Conservation (phyloP, 2,329 filamentous ascomycete species). For the Thielaviopsis cerberus region DNA sequence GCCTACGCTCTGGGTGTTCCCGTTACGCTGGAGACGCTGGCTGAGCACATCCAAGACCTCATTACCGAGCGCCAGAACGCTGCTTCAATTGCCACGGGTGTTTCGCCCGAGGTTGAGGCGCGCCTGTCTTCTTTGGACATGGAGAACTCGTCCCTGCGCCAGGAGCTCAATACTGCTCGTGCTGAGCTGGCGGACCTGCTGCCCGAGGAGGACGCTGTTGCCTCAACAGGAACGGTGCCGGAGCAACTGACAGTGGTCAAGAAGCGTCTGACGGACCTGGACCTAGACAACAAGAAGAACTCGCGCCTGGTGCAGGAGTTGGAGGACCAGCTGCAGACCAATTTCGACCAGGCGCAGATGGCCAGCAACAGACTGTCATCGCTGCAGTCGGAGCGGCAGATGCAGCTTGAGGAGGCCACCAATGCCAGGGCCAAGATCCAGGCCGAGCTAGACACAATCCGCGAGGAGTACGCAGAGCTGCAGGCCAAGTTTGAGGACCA, state of each 20-base stretch:
- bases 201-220: conserved; percentile 27
- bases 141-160: conserved; percentile 40
- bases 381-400: conserved; percentile 54
- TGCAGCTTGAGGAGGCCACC: conserved; percentile 63
- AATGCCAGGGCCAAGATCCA: conserved; percentile 43
- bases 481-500: conserved; percentile 43
- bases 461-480: conserved; percentile 53
- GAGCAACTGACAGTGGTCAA: conserved; percentile 44
- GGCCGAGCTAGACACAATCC: conserved; percentile 46
- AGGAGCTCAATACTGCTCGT: conserved; percentile 44
- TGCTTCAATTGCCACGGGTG: conserved; percentile 5
- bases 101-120: conserved; percentile 30
- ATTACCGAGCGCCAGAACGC: conserved; percentile 34
- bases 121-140: conserved; percentile 36
- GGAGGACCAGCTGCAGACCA: conserved; percentile 86
- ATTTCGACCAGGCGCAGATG: conserved; percentile 81
- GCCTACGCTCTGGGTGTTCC: conserved; percentile 41
- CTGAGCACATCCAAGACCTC: conserved; percentile 40
- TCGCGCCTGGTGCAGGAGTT: conserved; percentile 83
- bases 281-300: conserved; percentile 68
- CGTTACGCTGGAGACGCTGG: conserved; percentile 48
- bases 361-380: conserved; percentile 73
- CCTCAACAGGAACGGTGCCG: conserved; percentile 27
- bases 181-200: conserved; percentile 34
- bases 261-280: conserved; percentile 44